Conservation (phyloP, 2,329 filamentous ascomycete genomes). For the Elsinoe ampelina region DNA sequence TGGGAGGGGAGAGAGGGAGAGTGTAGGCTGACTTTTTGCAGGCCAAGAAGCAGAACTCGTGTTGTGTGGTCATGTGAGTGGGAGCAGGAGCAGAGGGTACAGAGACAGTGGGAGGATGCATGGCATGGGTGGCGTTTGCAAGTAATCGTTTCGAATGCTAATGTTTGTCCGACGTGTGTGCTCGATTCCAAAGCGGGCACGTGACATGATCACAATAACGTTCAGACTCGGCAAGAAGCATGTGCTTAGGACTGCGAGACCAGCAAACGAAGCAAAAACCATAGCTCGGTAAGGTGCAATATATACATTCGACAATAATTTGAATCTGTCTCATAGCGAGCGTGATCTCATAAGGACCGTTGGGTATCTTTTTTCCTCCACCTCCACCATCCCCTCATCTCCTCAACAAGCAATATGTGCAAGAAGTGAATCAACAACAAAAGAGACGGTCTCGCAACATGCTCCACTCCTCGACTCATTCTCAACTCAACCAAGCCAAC, state of each 20-base stretch:
- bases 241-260: background rate
- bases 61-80: conserved; percentile 46
- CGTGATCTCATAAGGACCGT: conserved; percentile 12
- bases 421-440: background rate
- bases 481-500: background rate
- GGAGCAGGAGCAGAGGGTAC: background rate
- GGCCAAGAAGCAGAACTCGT: conserved; percentile 55
- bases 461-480: background rate
- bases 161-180: background rate
- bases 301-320: conserved; percentile 8
- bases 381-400: background rate
- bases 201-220: background rate
- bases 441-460: background rate
- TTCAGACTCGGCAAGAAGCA: too few species aligned
- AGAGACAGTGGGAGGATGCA: conserved; percentile 3
- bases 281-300: background rate
- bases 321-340: conserved; percentile 7
- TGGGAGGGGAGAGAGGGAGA: background rate
- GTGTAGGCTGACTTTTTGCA: conserved; percentile 39
- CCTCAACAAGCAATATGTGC: background rate
- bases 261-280: background rate
- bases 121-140: conserved; percentile 3
- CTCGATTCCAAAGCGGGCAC: background rate
- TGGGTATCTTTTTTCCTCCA: background rate
- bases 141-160: background rate